Base-by-base conservation (phyloP, 2,329 filamentous ascomycete genomes). In the Scytalidium sp. region DNA sequence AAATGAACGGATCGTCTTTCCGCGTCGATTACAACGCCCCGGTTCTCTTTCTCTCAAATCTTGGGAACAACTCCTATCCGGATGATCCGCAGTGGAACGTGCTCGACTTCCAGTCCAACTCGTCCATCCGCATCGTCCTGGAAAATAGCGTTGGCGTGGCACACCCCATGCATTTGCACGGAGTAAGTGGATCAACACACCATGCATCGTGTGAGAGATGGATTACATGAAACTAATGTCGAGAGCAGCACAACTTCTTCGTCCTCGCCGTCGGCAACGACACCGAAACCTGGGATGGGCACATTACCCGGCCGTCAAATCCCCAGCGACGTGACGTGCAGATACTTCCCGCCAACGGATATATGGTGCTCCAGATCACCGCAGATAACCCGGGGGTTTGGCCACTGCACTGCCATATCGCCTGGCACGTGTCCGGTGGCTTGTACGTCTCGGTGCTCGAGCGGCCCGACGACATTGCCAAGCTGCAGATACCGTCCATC, bases 101-200 rank as follows among this genome's bases (percentile, higher is more conserved):
- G 19, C 55, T 49, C 45, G 71, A 77, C 15, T 72, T 73, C 9
- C 76, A 74, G 72, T 75, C 79, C 49, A 63, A 76, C 41, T 62
- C 58, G 43, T 80, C 75, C 3, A 69, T 87, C 9, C 72, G 82
- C 3, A 69, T 88, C 19, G 69, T 83, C 19, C 59, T 87, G 1
- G 72, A 83, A 57, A 76, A 76, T 39, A 67, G 70, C 80, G 25
- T 61, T 84, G 2, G 71, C 79, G 45, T 17, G n/a, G 74, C 75
- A 1, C 79, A 88, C 57, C 83, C 85, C 0, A 83, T 88, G 64
- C 84, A 88, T 65, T 65, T 87, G 2, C 85, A 89, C 69, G 84
- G 84, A n/a, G 32, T 36, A 36, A 36, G 32, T 36, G 17, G 11
- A 36, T 36, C 11, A 36, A 7, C 13, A 15, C 17, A n/a, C n/a